Evolutionary conservation across 345 rosid species (phyloP).

Genomic region (Lepidium aucheri): DNA sequence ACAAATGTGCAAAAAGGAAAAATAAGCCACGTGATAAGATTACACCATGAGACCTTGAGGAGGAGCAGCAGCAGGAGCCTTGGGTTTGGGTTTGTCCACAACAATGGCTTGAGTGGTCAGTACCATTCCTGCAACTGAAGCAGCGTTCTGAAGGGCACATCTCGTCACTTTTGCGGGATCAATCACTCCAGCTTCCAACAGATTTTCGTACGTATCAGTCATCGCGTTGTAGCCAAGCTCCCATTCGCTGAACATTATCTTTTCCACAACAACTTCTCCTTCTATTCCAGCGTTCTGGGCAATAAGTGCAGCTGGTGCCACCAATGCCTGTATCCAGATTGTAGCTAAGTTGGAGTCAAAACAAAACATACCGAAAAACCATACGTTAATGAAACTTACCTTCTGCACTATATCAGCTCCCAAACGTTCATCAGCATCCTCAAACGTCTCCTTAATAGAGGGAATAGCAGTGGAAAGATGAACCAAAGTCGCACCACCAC

Average conservation of each 20-base stretch:
- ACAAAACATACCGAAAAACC: neutral
- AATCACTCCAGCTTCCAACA: slow-evolving; percentile 82
- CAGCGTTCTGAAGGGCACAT: slow-evolving; percentile 88
- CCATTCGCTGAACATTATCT: slow-evolving; percentile 70
- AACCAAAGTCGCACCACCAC: slow-evolving; percentile 89
- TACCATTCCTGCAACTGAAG: slow-evolving; percentile 98
- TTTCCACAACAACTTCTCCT: slow-evolving; percentile 94
- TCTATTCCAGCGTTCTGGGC: slow-evolving; percentile 95
- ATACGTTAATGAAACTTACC: slow-evolving; percentile 34
- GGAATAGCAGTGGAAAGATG: slow-evolving; percentile 68
- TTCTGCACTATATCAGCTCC: slow-evolving; percentile 97
- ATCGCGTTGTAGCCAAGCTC: slow-evolving; percentile 92
- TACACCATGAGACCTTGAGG: slow-evolving; percentile 59
- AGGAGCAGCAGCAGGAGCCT: slow-evolving; percentile 43
- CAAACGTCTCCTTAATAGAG: slow-evolving; percentile 66
- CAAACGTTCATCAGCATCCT: slow-evolving; percentile 72
- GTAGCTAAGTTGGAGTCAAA: neutral
- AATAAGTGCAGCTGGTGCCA: slow-evolving; percentile 82
- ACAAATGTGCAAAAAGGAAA: slow-evolving; percentile 4
- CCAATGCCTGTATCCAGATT: slow-evolving; percentile 48
- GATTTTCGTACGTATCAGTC: slow-evolving; percentile 81
- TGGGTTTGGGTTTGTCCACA: slow-evolving; percentile 77
- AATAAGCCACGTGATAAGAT: slow-evolving; percentile 5
- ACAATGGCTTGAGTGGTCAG: slow-evolving; percentile 97
- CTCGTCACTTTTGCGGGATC: slow-evolving; percentile 95